These are phyloP conservation scores for Globisporangium orthogonon DNA, from an alignment of 352 stramenopile species.

Conservation along the genomic window DNA sequence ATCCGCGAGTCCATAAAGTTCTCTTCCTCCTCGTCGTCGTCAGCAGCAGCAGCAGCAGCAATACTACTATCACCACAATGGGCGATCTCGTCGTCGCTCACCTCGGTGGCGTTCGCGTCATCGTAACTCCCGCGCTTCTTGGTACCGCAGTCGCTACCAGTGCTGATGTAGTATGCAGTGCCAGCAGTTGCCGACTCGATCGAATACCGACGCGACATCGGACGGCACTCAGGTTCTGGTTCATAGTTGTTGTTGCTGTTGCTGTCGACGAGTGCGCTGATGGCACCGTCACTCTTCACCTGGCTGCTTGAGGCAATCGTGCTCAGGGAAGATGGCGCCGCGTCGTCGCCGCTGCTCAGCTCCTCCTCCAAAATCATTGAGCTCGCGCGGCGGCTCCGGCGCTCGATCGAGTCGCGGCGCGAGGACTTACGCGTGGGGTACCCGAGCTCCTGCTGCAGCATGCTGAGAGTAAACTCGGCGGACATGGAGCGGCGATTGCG, in stretches of 20 bases:
- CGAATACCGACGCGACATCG: neutral
- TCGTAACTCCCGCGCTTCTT: constrained; percentile 18
- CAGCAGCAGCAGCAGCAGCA: neutral
- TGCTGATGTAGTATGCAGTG: constrained; percentile 4
- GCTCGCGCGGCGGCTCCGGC: constrained; percentile 21
- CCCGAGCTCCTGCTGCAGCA: constrained; percentile 71
- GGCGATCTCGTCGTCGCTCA: constrained; percentile 5
- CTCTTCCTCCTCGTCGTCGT: constrained; percentile 39
- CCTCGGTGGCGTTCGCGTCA: constrained; percentile 1
- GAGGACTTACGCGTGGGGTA: constrained; percentile 38
- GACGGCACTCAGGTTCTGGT: constrained; percentile 12
- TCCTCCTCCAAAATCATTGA: constrained; percentile 34
- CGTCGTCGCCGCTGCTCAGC: neutral
- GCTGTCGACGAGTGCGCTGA: neutral
- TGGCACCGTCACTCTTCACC: neutral
- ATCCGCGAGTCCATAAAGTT: constrained; percentile 72
- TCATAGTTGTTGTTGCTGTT: neutral
- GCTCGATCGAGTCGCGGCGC: constrained; percentile 15
- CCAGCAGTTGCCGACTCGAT: constrained; percentile 5
- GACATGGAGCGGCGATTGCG: constrained; percentile 45
- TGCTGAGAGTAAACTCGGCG: constrained; percentile 45
- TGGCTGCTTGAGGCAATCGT: neutral
- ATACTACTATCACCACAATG: no score
- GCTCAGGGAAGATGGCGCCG: neutral
- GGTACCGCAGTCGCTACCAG: constrained; percentile 12